Conservation (phyloP, 2,329 filamentous ascomycete species). For the Fusarium succisae region DNA sequence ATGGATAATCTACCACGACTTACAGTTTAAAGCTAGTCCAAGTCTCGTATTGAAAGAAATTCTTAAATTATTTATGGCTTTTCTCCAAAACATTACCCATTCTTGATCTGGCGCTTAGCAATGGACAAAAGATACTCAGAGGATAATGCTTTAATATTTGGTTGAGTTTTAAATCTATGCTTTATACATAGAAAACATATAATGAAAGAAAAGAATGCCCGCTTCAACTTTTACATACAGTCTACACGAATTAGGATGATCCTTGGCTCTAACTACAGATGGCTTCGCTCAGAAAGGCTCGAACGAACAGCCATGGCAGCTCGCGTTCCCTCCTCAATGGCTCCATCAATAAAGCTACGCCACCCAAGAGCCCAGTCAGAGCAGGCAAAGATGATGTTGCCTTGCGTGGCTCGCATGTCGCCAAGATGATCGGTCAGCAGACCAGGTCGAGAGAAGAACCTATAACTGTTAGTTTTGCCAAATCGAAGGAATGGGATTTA, state of each 20-base stretch:
- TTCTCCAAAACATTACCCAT: neutral
- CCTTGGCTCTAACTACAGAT: neutral
- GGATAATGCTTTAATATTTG: rapidly evolving
- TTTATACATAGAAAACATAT: no score
- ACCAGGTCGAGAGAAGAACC: constrained; percentile 52
- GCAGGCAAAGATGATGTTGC: constrained; percentile 57
- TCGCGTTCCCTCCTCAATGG: constrained; percentile 55
- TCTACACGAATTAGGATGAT: neutral
- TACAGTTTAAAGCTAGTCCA: rapidly evolving
- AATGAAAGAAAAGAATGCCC: neutral
- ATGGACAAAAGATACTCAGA: neutral
- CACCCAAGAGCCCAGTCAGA: constrained; percentile 61
- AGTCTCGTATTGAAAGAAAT: neutral
- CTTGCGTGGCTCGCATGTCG: constrained; percentile 53
- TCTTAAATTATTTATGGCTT: rapidly evolving
- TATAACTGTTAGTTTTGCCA: neutral
- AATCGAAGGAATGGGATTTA: rapidly evolving
- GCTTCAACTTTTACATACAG: neutral
- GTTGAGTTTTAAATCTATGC: no score
- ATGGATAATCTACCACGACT: rapidly evolving
- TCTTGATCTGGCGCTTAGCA: no score
- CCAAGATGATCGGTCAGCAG: constrained; percentile 51
- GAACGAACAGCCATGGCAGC: constrained; percentile 39
- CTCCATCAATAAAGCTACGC: constrained; percentile 61
- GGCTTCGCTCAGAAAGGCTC: constrained; percentile 1